These are phyloP conservation scores for Xylaria sp. DNA, from an alignment of 2,329 filamentous ascomycete species.

Conservation along the genomic window DNA sequence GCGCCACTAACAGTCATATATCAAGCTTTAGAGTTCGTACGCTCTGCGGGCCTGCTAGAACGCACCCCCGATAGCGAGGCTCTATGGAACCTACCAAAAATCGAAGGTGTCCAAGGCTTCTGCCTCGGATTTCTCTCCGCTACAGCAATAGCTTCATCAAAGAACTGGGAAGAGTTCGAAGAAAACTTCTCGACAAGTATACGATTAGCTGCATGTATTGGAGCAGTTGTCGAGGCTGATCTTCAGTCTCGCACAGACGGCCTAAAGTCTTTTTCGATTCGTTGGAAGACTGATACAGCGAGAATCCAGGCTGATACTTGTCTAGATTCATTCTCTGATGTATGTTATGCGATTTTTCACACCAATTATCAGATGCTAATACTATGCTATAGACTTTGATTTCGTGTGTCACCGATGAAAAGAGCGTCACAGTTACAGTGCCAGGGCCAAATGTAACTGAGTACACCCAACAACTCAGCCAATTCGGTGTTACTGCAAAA, in stretches of 20 bases:
- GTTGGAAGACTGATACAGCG: slow-evolving; percentile 13
- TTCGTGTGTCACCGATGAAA: slow-evolving; percentile 16
- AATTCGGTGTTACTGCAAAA: slow-evolving; percentile 4
- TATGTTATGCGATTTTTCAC: not conserved
- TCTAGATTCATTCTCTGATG: slow-evolving; percentile 10
- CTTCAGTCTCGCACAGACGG: slow-evolving; percentile 1
- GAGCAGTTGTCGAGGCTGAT: slow-evolving; percentile 7
- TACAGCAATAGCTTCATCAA: slow-evolving; percentile 3
- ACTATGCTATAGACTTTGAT: not conserved
- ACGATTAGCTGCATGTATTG: slow-evolving; percentile 13
- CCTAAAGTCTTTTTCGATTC: slow-evolving; percentile 12
- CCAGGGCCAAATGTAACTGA: not conserved
- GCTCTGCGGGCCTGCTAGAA: not conserved
- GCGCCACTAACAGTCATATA: slow-evolving; percentile 16
- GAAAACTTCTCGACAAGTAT: slow-evolving; percentile 1
- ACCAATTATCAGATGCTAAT: not conserved
- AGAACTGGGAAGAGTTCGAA: slow-evolving; percentile 6
- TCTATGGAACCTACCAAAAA: not conserved
- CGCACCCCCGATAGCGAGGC: too few relatives aligned
- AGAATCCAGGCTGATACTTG: slow-evolving; percentile 2
- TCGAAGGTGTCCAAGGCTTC: slow-evolving; percentile 18
- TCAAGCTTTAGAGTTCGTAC: slow-evolving; percentile 20
- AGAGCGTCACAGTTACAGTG: slow-evolving; percentile 10
- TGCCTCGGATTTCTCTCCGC: slow-evolving; percentile 21
- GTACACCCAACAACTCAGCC: slow-evolving; percentile 1